Base-by-base conservation (phyloP, 2,329 filamentous ascomycete genomes). In the Pseudogymnoascus sp. region DNA sequence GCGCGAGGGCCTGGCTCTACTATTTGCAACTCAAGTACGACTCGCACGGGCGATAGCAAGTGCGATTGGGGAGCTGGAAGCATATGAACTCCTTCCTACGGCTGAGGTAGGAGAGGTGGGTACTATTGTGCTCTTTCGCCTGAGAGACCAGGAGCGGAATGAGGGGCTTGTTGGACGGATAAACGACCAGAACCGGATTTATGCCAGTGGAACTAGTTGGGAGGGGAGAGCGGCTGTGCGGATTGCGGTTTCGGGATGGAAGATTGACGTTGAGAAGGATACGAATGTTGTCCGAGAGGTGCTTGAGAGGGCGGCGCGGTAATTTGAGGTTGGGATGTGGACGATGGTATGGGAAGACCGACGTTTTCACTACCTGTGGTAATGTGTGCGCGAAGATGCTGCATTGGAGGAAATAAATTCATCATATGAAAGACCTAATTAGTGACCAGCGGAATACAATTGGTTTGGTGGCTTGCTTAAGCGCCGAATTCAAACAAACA, bases 181-280 rank as follows among this genome's bases (percentile, higher is more conserved):
- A 67, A 96, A 96, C 70, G 80, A 74, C 4, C 86, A 83, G 1
- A 81, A 85, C 39, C 83, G 83, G 69, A 87, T 96, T 68, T 96
- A 92, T 69, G 88, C 96, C 4, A 91, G 89, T 63, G 89, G 89
- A 0, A 96, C 90, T 11, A 79, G 75, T 50, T 97, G 91, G 91
- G 78, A 84, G 41, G 89, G 88, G 0, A 75, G 78, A 61, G 82
- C 86, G 61, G 92, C 92, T 7, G 88, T 86, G 63, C 81, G 93
- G n/a, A 83, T 96, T 67, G 92, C 93, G 0, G 84, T 96, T 41
- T 88, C 89, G 38, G 97, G 89, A 69, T 96, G 91, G 90, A 83
- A 83, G 72, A 87, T 89, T 1, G 80, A 92, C 68, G 79, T 86
- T 0, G 78, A 85, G 57, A 79, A 80, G 63, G 91, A 96, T 70